phyloP scores from a whole-genome alignment of 176 grass and related monocot genomes.

The Otatea glauca region DNA sequence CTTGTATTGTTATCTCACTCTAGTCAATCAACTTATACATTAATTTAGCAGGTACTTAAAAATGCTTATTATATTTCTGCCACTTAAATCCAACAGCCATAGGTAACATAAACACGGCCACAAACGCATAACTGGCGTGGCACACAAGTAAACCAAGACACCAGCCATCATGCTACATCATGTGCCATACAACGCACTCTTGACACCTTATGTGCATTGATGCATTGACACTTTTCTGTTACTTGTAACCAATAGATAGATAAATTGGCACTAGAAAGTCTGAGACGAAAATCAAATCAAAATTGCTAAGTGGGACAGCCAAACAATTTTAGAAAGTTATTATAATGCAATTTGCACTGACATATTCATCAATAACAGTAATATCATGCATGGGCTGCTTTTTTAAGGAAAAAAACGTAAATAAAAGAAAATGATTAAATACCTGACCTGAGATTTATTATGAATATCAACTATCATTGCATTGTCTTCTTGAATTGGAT shows the following conservation, averaged over 20 bases:
- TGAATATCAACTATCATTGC: slow-evolving; percentile 24
- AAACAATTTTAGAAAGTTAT: background rate
- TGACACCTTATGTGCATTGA: background rate
- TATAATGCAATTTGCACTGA: background rate
- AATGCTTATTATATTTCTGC: background rate
- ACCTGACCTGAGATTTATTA: slow-evolving; percentile 48
- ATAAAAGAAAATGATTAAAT: slow-evolving; percentile 22
- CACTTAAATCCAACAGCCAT: slow-evolving; percentile 12
- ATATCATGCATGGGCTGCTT: slow-evolving; percentile 26
- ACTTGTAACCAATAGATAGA: slow-evolving; percentile 20
- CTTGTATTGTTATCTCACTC: slow-evolving; percentile 7
- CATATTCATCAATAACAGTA: background rate
- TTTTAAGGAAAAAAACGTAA: background rate
- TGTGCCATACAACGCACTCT: background rate
- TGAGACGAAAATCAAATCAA: slow-evolving; percentile 15
- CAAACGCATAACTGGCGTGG: background rate
- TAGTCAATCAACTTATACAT: slow-evolving; percentile 18
- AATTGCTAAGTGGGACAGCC: background rate
- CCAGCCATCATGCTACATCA: background rate
- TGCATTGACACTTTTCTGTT: background rate
- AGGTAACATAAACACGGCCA: background rate
- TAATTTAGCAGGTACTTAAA: slow-evolving; percentile 9
- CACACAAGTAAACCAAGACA: background rate
- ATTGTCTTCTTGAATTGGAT: slow-evolving; percentile 35
- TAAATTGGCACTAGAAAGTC: slow-evolving; percentile 24